Base-by-base conservation (phyloP, 2,329 filamentous ascomycete species). In the Aspergillus melleus region DNA sequence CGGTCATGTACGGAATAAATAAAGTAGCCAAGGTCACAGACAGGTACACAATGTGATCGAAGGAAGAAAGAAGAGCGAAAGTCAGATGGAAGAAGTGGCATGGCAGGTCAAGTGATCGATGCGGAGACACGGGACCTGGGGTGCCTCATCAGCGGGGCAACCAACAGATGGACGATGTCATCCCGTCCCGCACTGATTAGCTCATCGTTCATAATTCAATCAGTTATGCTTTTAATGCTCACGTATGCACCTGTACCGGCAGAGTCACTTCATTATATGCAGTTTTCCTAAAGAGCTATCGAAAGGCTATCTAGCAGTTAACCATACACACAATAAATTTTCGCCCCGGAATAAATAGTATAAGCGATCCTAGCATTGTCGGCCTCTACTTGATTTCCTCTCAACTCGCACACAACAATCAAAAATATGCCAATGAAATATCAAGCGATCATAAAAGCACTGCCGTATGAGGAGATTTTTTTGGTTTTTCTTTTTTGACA, bases 51-150 rank as follows among this genome's bases (percentile, higher is more conserved):
- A 36, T 36, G 11, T 36, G 32, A 36, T 36, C 32, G 11, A 12
- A 36, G 32, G 14, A 36, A 36, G 32, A 16, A 12, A 36, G 32
- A 36, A 5, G 5, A 16, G 32, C 32, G 32, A 36, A 36, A 36
- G 42, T 46, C 42, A 46, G 42, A 46, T 19, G 39, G n/a, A 42
- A 42, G 42, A 46, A 19, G 42, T 19, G 42, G 32, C 32, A 12
- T 36, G 26, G 52, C 32, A 11, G 29, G 42, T 54, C 52, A 54
- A 54, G 52, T 54, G 52, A 54, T 42, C 24, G 39, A 54, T 54
- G 36, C 52, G 53, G 52, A 54, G 22, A 26, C 53, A 55, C 53
- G 53, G 53, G 53, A 55, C 39, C 39, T 46, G 42, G 44, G 44
- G 22, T 24, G 44, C 44, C 19, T 47, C 44, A 47, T 12, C 20